Evolutionary conservation across 1,139 yeast species (phyloP), one percentile per base, ranked within the genome.

Genomic region (Trichomonascaceae sp.): DNA sequence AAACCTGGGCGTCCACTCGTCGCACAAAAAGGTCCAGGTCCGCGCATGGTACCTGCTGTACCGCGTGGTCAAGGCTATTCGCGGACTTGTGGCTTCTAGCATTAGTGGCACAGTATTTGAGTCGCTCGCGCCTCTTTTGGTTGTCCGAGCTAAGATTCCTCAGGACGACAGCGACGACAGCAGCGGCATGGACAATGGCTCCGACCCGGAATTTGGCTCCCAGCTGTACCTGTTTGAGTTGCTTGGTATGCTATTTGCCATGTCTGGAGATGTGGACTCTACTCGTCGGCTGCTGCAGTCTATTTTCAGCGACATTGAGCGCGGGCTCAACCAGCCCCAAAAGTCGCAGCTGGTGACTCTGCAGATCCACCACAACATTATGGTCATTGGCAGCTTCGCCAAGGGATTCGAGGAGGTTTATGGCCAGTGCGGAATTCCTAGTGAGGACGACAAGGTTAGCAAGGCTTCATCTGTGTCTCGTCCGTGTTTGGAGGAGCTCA

Each of bases 11-110:
- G 70, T 89, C 40, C 85, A 82, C 53, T 82, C 78, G 56, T 63
- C 67, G 3, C 65, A 68, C 42, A 42, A 37, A 17, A 42, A 74
- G 42, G 95, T 87, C 8, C 74, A 87, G 47, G 66, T 75, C 38
- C 74, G 97, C 54, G 69, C 92, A 33, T 89, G 98, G 95, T 89
- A 84, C 54, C 62, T 87, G 42, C 81, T 89, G 46, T 77, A 77
- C 50, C 71, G 93, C 51, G 81, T 85, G 48, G 67, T 87, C 45
- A 84, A 80, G 52, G 60, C 77, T 31, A 76, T 89, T 2, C 79
- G 76, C 50, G 84, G 87, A 20, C 60, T 71, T 36, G 60, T 74
- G 18, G 67, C 72, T 20, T 6, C 9, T 8, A 52, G 50, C 34
- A 52, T 57, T 28, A 70, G 70, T 28, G 62, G 54, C 30, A 57